phyloP scores from a whole-genome alignment of 75 land plant genomes.

The Sequoia sempervirens region DNA sequence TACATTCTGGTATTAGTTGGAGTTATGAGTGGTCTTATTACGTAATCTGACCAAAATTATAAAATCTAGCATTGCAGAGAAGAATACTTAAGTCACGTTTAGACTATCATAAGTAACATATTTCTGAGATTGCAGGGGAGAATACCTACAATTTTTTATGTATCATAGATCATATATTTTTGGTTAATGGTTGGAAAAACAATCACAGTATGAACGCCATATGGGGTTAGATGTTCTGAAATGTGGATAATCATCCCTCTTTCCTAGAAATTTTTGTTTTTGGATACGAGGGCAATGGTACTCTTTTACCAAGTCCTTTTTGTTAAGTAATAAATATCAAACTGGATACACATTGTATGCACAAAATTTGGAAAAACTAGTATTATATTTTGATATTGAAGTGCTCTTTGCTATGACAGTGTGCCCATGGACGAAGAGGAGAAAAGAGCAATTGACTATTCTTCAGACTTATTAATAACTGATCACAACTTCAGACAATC shows the following conservation, averaged over 20 bases:
- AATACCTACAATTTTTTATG: neutral
- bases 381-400: neutral
- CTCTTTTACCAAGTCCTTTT: neutral
- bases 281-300: neutral
- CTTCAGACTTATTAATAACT: constrained; percentile 58
- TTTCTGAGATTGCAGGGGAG: neutral
- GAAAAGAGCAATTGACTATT: constrained; percentile 75
- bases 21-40: neutral
- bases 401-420: constrained; percentile 34
- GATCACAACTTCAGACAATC: constrained; percentile 58
- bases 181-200: neutral
- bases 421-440: constrained; percentile 98
- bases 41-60: neutral
- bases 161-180: neutral
- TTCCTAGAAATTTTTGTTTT: neutral
- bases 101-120: neutral
- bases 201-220: neutral
- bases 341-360: neutral
- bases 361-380: neutral
- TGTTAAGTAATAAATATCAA: neutral
- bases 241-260: neutral
- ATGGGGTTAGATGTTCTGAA: neutral
- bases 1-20: neutral
- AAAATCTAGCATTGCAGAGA: neutral
- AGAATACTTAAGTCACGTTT: neutral